phyloP scores from a whole-genome alignment of 1,284 basidiomycete genomes.

The Cystobasidiaceae sp. region DNA sequence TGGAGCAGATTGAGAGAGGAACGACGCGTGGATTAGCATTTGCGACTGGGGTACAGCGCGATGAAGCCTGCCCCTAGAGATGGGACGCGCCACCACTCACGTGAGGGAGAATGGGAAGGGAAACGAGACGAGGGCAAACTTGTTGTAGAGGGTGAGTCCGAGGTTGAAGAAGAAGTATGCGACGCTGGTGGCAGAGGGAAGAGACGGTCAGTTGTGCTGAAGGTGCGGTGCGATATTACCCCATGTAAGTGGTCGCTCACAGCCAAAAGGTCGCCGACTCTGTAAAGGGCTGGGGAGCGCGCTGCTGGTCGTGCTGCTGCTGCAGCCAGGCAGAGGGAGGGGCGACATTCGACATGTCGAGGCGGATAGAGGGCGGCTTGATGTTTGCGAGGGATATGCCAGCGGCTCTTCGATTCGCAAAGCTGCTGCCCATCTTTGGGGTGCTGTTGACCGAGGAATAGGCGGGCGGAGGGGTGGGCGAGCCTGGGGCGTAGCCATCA shows the following conservation, averaged over 20 bases:
- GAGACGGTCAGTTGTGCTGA: not conserved
- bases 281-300: not conserved
- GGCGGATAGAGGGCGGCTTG: too few relatives aligned
- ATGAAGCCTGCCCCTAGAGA: too few relatives aligned
- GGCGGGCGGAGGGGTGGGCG: too few relatives aligned
- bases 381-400: too few relatives aligned
- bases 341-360: too few relatives aligned
- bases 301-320: not conserved
- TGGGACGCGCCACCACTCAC: constrained; percentile 18
- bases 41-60: too few relatives aligned
- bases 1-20: too few relatives aligned
- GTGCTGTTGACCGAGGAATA: too few relatives aligned
- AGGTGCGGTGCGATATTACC: not conserved
- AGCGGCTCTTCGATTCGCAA: too few relatives aligned
- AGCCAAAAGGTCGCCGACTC: constrained; percentile 26
- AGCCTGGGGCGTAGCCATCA: too few relatives aligned
- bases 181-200: not conserved
- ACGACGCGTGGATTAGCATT: too few relatives aligned
- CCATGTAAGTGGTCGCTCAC: constrained; percentile 17
- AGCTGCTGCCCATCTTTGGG: too few relatives aligned
- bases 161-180: constrained; percentile 91
- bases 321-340: not conserved
- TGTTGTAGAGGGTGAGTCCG: constrained; percentile 84
- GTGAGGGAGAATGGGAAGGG: constrained; percentile 71
- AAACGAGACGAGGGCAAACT: constrained; percentile 76